Conservation (phyloP, 2,329 filamentous ascomycete genomes). For the Chrysosporium queenslandicum region DNA sequence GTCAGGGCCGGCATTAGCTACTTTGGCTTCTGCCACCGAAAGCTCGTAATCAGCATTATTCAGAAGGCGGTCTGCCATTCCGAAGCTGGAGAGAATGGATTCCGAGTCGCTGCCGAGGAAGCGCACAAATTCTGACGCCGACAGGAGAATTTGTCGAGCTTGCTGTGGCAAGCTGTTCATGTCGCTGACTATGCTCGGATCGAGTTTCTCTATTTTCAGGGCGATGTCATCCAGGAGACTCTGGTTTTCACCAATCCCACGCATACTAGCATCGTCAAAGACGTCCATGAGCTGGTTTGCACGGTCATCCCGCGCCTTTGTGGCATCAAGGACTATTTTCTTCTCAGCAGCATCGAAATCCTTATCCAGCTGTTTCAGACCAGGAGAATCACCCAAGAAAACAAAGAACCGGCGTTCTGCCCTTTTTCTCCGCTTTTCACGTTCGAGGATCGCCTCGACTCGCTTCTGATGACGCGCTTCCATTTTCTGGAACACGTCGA, state of each 20-base stretch:
- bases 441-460: constrained; percentile 42
- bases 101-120: constrained; percentile 37
- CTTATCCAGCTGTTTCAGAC: constrained; percentile 41
- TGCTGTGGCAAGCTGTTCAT: constrained; percentile 29
- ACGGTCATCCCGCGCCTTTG: constrained; percentile 41
- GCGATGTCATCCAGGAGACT: constrained; percentile 42
- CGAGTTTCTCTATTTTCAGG: constrained; percentile 33
- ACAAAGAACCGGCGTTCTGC: constrained; percentile 45
- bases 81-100: constrained; percentile 39
- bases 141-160: constrained; percentile 20
- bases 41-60: constrained; percentile 46
- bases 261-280: constrained; percentile 43
- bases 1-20: constrained; percentile 35
- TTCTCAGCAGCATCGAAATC: constrained; percentile 45
- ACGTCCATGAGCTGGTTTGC: constrained; percentile 43
- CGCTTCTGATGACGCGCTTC: constrained; percentile 43
- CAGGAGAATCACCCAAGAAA: constrained; percentile 42
- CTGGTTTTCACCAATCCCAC: constrained; percentile 44
- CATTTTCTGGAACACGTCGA: constrained; percentile 39
- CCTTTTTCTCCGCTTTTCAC: constrained; percentile 46
- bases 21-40: constrained; percentile 44
- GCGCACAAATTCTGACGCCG: constrained; percentile 31
- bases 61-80: constrained; percentile 40
- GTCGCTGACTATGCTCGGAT: constrained; percentile 26
- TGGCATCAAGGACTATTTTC: constrained; percentile 41